phyloP scores from a whole-genome alignment of 139 green algal genomes.

The Chlorella ohadii region DNA sequence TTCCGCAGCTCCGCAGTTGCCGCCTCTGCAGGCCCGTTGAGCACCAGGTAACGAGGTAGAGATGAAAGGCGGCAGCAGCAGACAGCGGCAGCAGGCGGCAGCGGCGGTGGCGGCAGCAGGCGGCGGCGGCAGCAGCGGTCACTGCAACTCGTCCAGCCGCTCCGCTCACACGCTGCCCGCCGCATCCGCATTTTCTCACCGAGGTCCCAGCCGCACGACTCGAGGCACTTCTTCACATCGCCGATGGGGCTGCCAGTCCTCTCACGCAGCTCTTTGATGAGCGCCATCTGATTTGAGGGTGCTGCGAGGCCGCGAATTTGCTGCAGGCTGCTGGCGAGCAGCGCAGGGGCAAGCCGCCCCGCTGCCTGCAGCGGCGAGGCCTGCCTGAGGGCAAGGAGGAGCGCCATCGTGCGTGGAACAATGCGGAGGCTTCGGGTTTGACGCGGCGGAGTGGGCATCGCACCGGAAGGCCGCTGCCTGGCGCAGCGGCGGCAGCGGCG shows the following conservation, averaged over 20 bases:
- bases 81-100: neutral
- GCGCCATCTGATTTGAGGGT: slow-evolving; percentile 48
- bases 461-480: too few relatives aligned
- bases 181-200: too few relatives aligned
- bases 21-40: slow-evolving; percentile 30
- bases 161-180: too few relatives aligned
- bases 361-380: neutral
- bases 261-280: slow-evolving; percentile 85
- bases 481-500: too few relatives aligned
- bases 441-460: too few relatives aligned
- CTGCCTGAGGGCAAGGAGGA: neutral
- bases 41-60: neutral
- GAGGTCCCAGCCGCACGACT: slow-evolving; percentile 69
- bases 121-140: neutral
- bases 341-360: neutral
- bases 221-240: slow-evolving; percentile 84
- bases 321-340: neutral
- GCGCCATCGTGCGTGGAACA: neutral
- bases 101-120: neutral
- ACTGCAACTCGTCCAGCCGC: too few relatives aligned
- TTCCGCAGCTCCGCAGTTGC: slow-evolving; percentile 78
- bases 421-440: too few relatives aligned
- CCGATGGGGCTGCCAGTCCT: slow-evolving; percentile 79
- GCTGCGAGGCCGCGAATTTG: slow-evolving; percentile 30
- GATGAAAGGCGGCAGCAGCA: neutral